These are phyloP conservation scores for Suillus weaverae DNA, from an alignment of 768 basidiomycete species.

Conservation along the genomic window DNA sequence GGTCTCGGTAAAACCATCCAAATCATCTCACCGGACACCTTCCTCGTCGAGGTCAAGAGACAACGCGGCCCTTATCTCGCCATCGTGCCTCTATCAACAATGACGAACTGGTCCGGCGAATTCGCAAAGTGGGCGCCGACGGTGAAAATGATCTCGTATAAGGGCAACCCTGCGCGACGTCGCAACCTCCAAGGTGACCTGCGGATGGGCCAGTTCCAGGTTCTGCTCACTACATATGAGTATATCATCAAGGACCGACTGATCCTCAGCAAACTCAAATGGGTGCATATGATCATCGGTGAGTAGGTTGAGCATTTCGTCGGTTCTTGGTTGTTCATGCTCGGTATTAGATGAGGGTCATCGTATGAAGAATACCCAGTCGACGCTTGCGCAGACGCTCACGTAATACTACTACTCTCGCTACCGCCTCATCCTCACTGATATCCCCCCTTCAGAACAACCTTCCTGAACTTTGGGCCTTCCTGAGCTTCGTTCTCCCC, in stretches of 20 bases:
- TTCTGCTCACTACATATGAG: slow-evolving; percentile 92
- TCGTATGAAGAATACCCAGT: slow-evolving; percentile 96
- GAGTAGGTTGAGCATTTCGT: slow-evolving; percentile 17
- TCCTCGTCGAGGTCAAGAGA: slow-evolving; percentile 88
- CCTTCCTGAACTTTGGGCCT: slow-evolving; percentile 91
- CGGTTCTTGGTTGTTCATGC: background rate
- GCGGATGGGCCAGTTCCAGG: slow-evolving; percentile 83
- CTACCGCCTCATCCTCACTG: slow-evolving; percentile 91
- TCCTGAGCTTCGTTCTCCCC: slow-evolving; percentile 92
- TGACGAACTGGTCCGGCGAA: slow-evolving; percentile 97
- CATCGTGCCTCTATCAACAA: slow-evolving; percentile 92
- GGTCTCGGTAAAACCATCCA: slow-evolving; percentile 96
- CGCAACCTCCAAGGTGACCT: slow-evolving; percentile 76
- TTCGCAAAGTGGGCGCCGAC: slow-evolving; percentile 96
- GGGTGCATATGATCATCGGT: slow-evolving; percentile 98
- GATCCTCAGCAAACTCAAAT: slow-evolving; percentile 84
- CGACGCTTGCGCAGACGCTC: slow-evolving; percentile 85
- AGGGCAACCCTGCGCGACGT: slow-evolving; percentile 86
- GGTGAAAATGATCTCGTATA: slow-evolving; percentile 81
- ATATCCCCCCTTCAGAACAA: slow-evolving; percentile 98
- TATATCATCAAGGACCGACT: slow-evolving; percentile 98
- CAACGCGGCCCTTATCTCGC: slow-evolving; percentile 95
- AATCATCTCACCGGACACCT: slow-evolving; percentile 89
- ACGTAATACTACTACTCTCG: slow-evolving; percentile 91
- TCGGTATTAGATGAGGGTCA: slow-evolving; percentile 80